Percentiles rank a stretch among this genome's conserved stretches.
Evolutionary conservation across 2,329 filamentous ascomycete genomes (phyloP).

Genomic region (Zelopaecilomyces penicillatus): DNA sequence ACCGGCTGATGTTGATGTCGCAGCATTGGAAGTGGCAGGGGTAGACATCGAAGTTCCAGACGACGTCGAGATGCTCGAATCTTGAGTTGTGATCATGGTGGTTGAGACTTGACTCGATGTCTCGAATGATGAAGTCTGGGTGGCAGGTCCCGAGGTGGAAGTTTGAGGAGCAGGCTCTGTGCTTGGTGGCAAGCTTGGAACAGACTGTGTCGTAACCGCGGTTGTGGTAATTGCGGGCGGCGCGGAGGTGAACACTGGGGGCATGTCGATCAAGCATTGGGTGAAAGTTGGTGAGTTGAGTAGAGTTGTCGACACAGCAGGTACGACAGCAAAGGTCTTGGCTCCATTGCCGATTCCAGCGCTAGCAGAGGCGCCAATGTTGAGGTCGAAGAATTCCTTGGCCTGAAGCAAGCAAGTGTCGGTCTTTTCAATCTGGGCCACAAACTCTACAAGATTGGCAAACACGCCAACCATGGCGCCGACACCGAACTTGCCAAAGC

Average conservation of each 20-base stretch:
- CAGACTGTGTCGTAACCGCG: neutral
- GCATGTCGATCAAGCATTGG: constrained; percentile 22
- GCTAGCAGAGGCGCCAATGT: constrained; percentile 28
- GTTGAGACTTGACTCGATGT: neutral
- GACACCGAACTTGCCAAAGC: constrained; percentile 25
- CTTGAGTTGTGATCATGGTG: neutral
- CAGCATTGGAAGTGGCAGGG: neutral
- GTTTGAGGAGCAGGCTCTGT: neutral
- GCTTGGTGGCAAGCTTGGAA: neutral
- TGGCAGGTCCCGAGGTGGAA: neutral
- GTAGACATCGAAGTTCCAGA: neutral
- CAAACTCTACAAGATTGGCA: constrained; percentile 43
- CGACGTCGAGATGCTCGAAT: neutral
- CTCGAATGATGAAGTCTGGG: neutral
- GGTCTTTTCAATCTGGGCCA: constrained; percentile 27
- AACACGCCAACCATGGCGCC: constrained; percentile 35
- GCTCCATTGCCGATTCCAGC: constrained; percentile 28
- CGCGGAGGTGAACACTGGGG: neutral
- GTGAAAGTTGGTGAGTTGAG: constrained; percentile 27
- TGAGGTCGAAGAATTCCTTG: constrained; percentile 18
- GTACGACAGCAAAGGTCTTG: constrained; percentile 24
- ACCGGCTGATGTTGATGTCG: neutral
- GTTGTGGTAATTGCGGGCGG: neutral
- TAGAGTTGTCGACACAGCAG: constrained; percentile 30
- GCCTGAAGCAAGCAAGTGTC: constrained; percentile 23